Evolutionary conservation across 371 early-diverging fungal species (phyloP), one percentile per base, ranked within the genome.

Genomic region (Mucor ambiguus): DNA sequence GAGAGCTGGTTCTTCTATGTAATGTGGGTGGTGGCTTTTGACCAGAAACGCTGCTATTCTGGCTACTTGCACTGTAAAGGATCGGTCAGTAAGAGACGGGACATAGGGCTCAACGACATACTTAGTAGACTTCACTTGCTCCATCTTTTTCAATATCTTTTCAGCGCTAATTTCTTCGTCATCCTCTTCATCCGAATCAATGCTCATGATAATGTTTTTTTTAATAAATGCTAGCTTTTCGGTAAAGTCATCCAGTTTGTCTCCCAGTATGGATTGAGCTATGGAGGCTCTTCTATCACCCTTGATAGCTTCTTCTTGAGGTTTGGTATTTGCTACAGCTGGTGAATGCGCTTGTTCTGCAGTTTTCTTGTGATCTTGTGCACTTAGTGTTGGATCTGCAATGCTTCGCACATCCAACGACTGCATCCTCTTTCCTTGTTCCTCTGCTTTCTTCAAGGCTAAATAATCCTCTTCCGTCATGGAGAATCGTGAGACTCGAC

Each of bases 341-440:
- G 84, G 78, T 29, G 87, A 54, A 58, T 85, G 82, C 12, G n/a
- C 20, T 20, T 44, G 3, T 20, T 44, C 9, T 20, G 44, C 9
- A 6, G 7, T 8, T 20, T 4, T n/a, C 2, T 14, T 37, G 3
- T 11, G 37, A 37, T 37, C 3, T 37, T 37, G 37, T 8, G 20
- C 20, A 44, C n/a, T 20, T 20, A 1, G 18, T 9, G 44, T 44
- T 18, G 49, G 11, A 12, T 12, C 14, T 49, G 49, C 12, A 11
- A 14, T 14, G 37, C 37, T 14, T 37, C 6, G 11, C 12, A 12
- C 26, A 24, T 24, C 11, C 2, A 49, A 20, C 12, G 49, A 49
- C 4, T 30, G 18, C 18, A 75, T 80, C 62, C 86, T 78, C 90
- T 90, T 90, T 43, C 88, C 86, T 28, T 49, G 10, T n/a, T 44